Evolutionary conservation across 768 basidiomycete species (phyloP).

Genomic region (Tulasnella sp.): DNA sequence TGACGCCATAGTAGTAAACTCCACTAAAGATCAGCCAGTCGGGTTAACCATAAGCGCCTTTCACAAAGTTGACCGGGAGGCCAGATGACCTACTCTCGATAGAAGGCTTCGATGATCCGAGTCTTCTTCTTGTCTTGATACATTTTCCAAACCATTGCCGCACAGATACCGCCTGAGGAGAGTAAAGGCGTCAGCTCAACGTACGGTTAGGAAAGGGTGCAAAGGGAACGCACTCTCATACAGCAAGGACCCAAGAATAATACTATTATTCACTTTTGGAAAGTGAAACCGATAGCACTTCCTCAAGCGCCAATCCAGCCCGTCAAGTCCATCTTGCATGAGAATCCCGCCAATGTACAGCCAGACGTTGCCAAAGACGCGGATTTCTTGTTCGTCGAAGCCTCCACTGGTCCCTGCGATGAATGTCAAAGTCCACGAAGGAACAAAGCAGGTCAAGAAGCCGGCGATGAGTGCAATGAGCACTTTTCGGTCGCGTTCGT

Average conservation of each 20-base stretch:
- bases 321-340: neutral
- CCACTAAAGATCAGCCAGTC: neutral
- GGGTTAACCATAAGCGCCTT: neutral
- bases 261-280: neutral
- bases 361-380: neutral
- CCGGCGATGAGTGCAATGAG: neutral
- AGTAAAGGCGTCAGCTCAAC: neutral
- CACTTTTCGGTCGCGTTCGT: neutral
- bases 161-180: neutral
- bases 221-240: neutral
- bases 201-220: neutral
- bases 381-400: neutral
- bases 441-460: slow-evolving; percentile 7
- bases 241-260: neutral
- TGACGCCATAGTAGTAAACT: neutral
- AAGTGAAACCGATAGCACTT: neutral
- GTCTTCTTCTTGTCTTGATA: neutral
- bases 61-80: neutral
- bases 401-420: neutral
- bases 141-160: neutral
- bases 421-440: neutral
- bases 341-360: neutral
- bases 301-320: neutral
- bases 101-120: neutral
- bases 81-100: neutral